phyloP scores from a whole-genome alignment of 2,329 filamentous ascomycete species.

The Pseudopithomyces maydicus region DNA sequence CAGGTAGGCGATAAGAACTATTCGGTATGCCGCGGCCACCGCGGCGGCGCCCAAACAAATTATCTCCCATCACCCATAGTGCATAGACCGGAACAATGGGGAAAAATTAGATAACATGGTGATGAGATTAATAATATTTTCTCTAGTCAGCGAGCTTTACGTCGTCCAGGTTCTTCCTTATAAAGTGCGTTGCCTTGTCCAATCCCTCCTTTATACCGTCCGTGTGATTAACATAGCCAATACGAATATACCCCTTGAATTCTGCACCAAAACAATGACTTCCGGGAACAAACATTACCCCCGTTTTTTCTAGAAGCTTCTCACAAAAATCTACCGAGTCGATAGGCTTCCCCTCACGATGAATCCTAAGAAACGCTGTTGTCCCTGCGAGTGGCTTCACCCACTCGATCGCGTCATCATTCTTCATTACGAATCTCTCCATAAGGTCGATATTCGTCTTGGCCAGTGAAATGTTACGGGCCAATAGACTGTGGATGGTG shows the following conservation, averaged over 20 bases:
- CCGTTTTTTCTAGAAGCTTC: constrained; percentile 69
- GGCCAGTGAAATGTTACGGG: constrained; percentile 69
- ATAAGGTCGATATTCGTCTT: constrained; percentile 69
- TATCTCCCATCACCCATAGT: not conserved
- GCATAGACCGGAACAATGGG: not conserved
- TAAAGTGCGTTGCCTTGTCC: constrained; percentile 58
- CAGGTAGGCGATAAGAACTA: constrained; percentile 3
- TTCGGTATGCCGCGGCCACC: constrained; percentile 8
- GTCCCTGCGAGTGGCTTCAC: constrained; percentile 78
- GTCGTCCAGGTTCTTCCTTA: constrained; percentile 61
- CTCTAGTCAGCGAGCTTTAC: constrained; percentile 46
- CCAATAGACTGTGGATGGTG: constrained; percentile 67
- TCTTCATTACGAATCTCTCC: constrained; percentile 69
- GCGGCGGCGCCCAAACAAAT: constrained; percentile 1
- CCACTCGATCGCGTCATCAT: constrained; percentile 70
- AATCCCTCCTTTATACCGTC: constrained; percentile 70
- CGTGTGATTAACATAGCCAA: constrained; percentile 77
- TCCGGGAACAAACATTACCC: constrained; percentile 77
- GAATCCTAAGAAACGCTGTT: constrained; percentile 76
- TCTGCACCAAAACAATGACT: constrained; percentile 75
- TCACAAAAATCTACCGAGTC: constrained; percentile 76
- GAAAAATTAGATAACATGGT: not conserved
- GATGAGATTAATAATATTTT: no score
- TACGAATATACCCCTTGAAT: constrained; percentile 73
- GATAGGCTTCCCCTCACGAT: constrained; percentile 64